These are phyloP conservation scores for Cyberlindnera subsufficiens DNA, from an alignment of 805 yeast species.

Conservation along the genomic window DNA sequence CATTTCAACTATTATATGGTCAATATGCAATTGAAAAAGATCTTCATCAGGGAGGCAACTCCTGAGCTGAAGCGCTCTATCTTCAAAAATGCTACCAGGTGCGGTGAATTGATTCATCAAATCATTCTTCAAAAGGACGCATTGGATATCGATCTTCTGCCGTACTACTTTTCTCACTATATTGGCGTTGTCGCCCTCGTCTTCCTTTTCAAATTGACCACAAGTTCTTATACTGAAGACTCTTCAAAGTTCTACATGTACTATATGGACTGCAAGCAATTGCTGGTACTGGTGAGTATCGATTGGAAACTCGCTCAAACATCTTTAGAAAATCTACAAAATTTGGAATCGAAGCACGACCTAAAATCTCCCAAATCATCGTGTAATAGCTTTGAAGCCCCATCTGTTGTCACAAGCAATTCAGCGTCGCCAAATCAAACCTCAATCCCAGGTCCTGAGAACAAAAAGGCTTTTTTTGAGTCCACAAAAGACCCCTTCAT, in stretches of 20 bases:
- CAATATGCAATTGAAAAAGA: conserved; percentile 18
- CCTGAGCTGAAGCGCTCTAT: background rate
- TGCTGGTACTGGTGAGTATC: background rate
- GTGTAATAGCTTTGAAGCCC: too few relatives aligned
- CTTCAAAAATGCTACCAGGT: conserved; percentile 15
- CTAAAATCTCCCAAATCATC: background rate
- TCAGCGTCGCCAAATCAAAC: too few relatives aligned
- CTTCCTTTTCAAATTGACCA: conserved; percentile 2
- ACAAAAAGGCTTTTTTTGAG: too few relatives aligned
- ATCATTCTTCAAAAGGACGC: background rate
- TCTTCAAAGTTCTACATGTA: background rate
- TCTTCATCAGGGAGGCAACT: conserved; percentile 13
- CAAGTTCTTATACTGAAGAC: background rate
- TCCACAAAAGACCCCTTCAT: background rate
- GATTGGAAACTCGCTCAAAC: conserved; percentile 1
- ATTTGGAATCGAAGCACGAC: background rate
- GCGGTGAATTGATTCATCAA: conserved; percentile 6
- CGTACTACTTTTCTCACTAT: conserved; percentile 12
- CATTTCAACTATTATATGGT: conserved; percentile 23
- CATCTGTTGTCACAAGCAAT: too few relatives aligned
- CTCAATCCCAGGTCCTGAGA: too few relatives aligned
- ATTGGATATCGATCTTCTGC: conserved; percentile 4
- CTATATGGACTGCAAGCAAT: background rate
- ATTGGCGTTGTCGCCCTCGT: conserved; percentile 9
- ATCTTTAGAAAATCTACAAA: background rate